Evolutionary conservation across 306 rosid species (phyloP).

Genomic region (Argentina anserina): DNA sequence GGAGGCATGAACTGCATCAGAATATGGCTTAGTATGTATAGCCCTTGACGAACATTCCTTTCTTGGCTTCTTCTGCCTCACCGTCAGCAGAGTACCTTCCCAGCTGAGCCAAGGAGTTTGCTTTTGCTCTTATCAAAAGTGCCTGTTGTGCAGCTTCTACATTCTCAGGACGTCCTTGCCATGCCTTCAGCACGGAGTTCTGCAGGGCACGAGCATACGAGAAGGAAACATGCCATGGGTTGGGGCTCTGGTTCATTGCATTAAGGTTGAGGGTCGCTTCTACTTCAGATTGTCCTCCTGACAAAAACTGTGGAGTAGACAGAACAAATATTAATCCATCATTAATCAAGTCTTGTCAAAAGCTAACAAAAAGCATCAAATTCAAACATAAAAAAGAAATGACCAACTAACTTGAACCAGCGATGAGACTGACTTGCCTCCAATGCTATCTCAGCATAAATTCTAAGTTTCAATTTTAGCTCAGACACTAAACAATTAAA

Average conservation of each 20-base stretch:
- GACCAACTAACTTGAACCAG: not conserved
- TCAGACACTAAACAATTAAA: slow-evolving; percentile 4
- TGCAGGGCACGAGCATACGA: slow-evolving; percentile 96
- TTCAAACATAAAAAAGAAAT: not conserved
- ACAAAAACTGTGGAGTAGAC: slow-evolving; percentile 62
- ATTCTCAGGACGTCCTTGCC: slow-evolving; percentile 90
- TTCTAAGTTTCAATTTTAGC: not conserved
- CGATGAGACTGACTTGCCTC: not conserved
- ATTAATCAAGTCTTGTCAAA: not conserved
- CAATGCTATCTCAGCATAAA: not conserved
- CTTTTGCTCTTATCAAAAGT: slow-evolving; percentile 89
- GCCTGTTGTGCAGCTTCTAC: slow-evolving; percentile 74
- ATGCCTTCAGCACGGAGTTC: slow-evolving; percentile 85
- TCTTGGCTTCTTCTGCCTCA: slow-evolving; percentile 80
- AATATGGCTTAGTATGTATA: slow-evolving; percentile 61
- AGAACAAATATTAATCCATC: slow-evolving; percentile 10
- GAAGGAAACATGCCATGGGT: slow-evolving; percentile 99
- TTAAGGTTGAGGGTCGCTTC: slow-evolving; percentile 89
- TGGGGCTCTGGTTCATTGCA: slow-evolving; percentile 98
- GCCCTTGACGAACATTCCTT: slow-evolving; percentile 92
- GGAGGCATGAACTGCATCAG: slow-evolving; percentile 3
- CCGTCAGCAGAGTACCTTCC: slow-evolving; percentile 88
- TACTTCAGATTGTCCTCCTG: slow-evolving; percentile 96
- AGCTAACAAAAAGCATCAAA: not conserved
- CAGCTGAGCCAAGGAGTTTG: slow-evolving; percentile 93